Conservation (phyloP, 2,329 filamentous ascomycete species). For the Talaromyces marneffei region DNA sequence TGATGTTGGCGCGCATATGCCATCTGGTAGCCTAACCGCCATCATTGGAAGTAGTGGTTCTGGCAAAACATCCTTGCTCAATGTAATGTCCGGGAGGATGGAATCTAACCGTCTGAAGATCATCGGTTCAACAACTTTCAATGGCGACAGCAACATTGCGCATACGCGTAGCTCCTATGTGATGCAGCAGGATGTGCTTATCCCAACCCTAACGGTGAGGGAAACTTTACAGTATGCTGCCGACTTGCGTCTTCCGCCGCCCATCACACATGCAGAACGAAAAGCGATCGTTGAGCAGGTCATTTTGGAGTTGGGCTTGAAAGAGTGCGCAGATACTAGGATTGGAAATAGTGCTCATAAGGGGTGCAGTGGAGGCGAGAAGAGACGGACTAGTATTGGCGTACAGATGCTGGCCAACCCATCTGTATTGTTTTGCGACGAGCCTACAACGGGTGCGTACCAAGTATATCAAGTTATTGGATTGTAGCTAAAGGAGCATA, state of each 20-base stretch:
- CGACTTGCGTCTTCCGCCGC: constrained; percentile 61
- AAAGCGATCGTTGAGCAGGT: constrained; percentile 65
- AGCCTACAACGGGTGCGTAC: constrained; percentile 62
- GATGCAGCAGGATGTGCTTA: constrained; percentile 68
- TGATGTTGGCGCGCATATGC: constrained; percentile 58
- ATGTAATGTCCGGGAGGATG: constrained; percentile 65
- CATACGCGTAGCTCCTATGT: constrained; percentile 47
- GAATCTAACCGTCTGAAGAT: constrained; percentile 48
- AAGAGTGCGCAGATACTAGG: constrained; percentile 69
- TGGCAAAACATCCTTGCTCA: constrained; percentile 67
- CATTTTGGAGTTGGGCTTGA: constrained; percentile 67
- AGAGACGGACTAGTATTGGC: constrained; percentile 68
- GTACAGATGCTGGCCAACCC: constrained; percentile 76
- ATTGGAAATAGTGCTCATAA: constrained; percentile 67
- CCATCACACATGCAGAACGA: constrained; percentile 55
- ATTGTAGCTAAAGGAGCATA: neutral
- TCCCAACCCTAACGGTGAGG: constrained; percentile 67
- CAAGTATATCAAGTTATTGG: neutral
- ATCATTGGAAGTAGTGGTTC: constrained; percentile 71
- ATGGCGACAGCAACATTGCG: constrained; percentile 50
- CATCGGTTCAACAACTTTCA: constrained; percentile 57
- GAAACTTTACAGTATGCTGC: constrained; percentile 71
- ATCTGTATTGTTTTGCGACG: constrained; percentile 70
- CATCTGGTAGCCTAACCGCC: constrained; percentile 62
- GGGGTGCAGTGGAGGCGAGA: constrained; percentile 74